Conservation (phyloP, 2,329 filamentous ascomycete genomes). For the Metarhizium anisopliae region DNA sequence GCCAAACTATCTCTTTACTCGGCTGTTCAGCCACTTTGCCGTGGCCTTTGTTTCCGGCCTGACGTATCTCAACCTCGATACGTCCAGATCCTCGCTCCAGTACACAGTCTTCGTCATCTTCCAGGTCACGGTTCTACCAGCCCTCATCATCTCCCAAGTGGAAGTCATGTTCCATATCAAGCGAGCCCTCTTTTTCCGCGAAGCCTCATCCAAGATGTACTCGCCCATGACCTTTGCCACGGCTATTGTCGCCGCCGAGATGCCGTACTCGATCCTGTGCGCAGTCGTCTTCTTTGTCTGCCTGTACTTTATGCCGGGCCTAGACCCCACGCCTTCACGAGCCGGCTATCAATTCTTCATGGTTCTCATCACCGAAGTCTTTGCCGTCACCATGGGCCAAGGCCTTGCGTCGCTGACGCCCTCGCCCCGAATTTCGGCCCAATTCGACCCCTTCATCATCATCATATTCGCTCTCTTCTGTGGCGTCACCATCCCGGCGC, state of each 20-base stretch:
- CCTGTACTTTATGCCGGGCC: constrained; percentile 75
- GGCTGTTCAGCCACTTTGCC: constrained; percentile 74
- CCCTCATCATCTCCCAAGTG: constrained; percentile 74
- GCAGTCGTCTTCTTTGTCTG: constrained; percentile 74
- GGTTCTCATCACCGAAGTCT: constrained; percentile 73
- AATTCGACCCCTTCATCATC: constrained; percentile 75
- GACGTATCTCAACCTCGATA: constrained; percentile 67
- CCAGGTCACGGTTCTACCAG: constrained; percentile 77
- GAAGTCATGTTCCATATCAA: constrained; percentile 73
- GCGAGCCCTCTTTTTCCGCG: constrained; percentile 76
- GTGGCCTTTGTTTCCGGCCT: constrained; percentile 73
- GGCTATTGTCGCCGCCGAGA: constrained; percentile 71
- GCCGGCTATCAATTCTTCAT: constrained; percentile 86
- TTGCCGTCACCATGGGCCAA: constrained; percentile 73
- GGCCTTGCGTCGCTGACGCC: constrained; percentile 70
- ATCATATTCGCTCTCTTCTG: constrained; percentile 82
- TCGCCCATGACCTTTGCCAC: constrained; percentile 68
- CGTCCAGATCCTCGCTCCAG: constrained; percentile 69
- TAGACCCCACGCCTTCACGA: constrained; percentile 51
- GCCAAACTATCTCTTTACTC: constrained; percentile 82
- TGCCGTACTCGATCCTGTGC: constrained; percentile 76
- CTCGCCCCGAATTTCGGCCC: constrained; percentile 66
- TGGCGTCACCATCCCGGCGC: constrained; percentile 72
- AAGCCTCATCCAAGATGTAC: constrained; percentile 81
- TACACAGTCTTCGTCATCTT: constrained; percentile 87